Conservation (phyloP, 768 basidiomycete genomes). For the Cyclocybe cylindracea region DNA sequence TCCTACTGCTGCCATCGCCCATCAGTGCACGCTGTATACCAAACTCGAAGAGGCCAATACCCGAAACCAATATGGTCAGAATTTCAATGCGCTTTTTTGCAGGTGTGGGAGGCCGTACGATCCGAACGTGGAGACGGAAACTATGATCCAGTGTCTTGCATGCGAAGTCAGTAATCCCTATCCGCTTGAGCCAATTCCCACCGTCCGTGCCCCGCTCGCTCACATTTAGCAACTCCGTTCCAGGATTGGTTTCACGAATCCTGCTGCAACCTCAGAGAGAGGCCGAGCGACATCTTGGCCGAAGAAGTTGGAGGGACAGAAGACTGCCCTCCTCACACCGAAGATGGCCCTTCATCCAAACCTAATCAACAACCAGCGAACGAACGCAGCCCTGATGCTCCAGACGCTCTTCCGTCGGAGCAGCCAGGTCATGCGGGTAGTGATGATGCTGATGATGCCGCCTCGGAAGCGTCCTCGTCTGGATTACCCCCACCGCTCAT, state of each 20-base stretch:
- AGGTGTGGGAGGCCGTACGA: constrained; percentile 75
- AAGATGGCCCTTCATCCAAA: too few relatives aligned
- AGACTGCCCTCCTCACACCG: too few relatives aligned
- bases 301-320: too few relatives aligned
- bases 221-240: constrained; percentile 3
- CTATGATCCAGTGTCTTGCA: constrained; percentile 86
- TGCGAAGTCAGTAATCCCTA: constrained; percentile 66
- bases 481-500: constrained; percentile 70
- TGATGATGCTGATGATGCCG: constrained; percentile 44
- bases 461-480: constrained; percentile 64
- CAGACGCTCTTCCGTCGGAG: constrained; percentile 3
- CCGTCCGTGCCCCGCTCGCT: neutral
- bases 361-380: constrained; percentile 23
- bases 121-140: constrained; percentile 70
- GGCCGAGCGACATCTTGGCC: constrained; percentile 36
- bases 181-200: constrained; percentile 1
- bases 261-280: constrained; percentile 77
- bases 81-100: constrained; percentile 74
- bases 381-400: constrained; percentile 35
- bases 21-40: constrained; percentile 65
- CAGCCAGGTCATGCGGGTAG: constrained; percentile 10
- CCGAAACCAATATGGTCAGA: constrained; percentile 69
- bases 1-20: constrained; percentile 63
- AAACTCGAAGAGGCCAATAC: constrained; percentile 53
- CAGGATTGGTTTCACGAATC: constrained; percentile 95